These are phyloP conservation scores for Pichia californica DNA, from an alignment of 805 yeast genomes.

Conservation along the genomic window DNA sequence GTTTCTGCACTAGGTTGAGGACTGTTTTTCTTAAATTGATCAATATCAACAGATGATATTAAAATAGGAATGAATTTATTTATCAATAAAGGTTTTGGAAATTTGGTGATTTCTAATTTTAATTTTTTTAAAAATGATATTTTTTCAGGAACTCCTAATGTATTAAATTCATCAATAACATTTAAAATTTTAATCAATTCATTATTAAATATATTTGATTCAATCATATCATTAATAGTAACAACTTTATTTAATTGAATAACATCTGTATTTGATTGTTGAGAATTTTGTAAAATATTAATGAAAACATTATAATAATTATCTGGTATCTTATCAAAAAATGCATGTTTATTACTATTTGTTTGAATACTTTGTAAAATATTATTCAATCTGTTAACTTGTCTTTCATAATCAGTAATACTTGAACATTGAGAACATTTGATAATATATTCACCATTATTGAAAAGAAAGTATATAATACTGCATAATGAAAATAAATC, in stretches of 20 bases:
- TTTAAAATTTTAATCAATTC: conserved; percentile 75
- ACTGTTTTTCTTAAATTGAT: conserved; percentile 12
- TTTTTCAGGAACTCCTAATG: conserved; percentile 64
- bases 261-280: conserved; percentile 27
- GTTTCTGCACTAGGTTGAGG: conserved; percentile 15
- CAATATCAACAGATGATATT: conserved; percentile 36
- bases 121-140: conserved; percentile 63
- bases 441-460: conserved; percentile 36
- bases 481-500: conserved; percentile 86
- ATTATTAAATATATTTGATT: conserved; percentile 72
- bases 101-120: conserved; percentile 43
- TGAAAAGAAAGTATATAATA: conserved; percentile 64
- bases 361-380: conserved; percentile 21
- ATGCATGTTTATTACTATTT: conserved; percentile 36
- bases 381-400: conserved; percentile 33
- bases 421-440: conserved; percentile 31
- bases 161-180: conserved; percentile 76
- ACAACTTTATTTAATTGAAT: conserved; percentile 25
- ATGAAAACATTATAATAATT: conserved; percentile 45
- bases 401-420: conserved; percentile 54
- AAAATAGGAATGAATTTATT: conserved; percentile 73
- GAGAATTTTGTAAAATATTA: conserved; percentile 44
- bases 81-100: conserved; percentile 51
- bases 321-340: conserved; percentile 55
- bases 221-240: conserved; percentile 60